These are phyloP conservation scores for Dimocarpus longan DNA, from an alignment of 345 rosid species.

Conservation along the genomic window DNA sequence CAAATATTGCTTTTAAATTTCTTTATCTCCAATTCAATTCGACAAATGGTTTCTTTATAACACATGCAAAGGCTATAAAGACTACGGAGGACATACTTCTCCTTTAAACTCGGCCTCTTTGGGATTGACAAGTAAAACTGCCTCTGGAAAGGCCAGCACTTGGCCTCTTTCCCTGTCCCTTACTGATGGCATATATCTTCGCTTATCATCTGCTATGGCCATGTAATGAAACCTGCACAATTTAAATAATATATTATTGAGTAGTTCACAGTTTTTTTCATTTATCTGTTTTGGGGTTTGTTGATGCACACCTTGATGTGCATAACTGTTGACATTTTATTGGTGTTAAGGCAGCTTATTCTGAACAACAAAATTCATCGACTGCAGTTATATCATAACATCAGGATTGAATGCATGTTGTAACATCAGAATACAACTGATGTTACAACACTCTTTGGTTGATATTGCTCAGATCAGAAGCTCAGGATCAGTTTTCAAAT, in stretches of 20 bases:
- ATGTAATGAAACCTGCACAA: constrained; percentile 67
- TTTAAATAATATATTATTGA: not conserved
- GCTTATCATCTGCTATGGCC: constrained; percentile 76
- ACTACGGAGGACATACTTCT: constrained; percentile 46
- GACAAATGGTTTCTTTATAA: not conserved
- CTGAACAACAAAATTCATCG: no score
- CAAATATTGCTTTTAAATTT: not conserved
- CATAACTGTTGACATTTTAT: no score
- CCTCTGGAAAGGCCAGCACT: constrained; percentile 72
- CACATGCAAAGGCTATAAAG: not conserved
- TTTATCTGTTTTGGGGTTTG: no score
- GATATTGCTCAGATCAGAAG: no score
- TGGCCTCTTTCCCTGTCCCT: constrained; percentile 75
- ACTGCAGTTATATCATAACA: no score
- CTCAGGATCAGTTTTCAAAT: no score
- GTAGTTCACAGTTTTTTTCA: no score
- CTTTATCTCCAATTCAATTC: not conserved
- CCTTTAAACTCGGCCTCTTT: constrained; percentile 65
- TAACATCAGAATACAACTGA: no score
- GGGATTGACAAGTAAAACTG: constrained; percentile 74
- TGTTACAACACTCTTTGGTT: no score
- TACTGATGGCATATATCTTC: constrained; percentile 79
- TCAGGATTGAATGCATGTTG: no score
- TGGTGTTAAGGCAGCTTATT: no score
- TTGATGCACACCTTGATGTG: no score